Percentiles rank a stretch among this genome's conserved stretches.
Conservation (phyloP, 345 rosid species). For the Moricandia arvensis region DNA sequence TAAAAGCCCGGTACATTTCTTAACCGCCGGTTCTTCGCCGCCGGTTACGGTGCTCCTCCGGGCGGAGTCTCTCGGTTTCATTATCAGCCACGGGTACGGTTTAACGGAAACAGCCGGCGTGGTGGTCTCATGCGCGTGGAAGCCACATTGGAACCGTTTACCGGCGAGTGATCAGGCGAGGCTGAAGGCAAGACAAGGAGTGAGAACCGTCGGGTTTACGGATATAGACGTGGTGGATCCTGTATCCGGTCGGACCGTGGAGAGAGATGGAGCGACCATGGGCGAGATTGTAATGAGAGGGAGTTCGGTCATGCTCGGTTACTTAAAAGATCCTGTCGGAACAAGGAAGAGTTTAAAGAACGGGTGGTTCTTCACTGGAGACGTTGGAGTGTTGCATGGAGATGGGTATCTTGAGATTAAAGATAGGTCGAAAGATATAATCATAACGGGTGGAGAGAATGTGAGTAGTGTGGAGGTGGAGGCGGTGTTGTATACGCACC, state of each 20-base stretch:
- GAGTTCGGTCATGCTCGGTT: slow-evolving; percentile 67
- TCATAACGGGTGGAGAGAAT: slow-evolving; percentile 84
- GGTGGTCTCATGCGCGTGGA: slow-evolving; percentile 69
- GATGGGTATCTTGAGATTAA: slow-evolving; percentile 71
- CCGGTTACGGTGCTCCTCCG: slow-evolving; percentile 60
- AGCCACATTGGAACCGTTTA: slow-evolving; percentile 60
- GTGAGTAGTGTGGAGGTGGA: slow-evolving; percentile 76
- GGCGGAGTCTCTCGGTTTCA: slow-evolving; percentile 66
- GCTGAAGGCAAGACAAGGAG: slow-evolving; percentile 70
- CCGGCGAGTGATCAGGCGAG: slow-evolving; percentile 58
- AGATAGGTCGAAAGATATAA: slow-evolving; percentile 77
- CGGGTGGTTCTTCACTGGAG: slow-evolving; percentile 72
- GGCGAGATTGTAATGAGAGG: slow-evolving; percentile 74
- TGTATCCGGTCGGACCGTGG: slow-evolving; percentile 43
- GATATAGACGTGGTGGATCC: slow-evolving; percentile 56
- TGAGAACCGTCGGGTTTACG: slow-evolving; percentile 43
- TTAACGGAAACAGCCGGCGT: slow-evolving; percentile 68
- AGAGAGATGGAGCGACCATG: slow-evolving; percentile 45
- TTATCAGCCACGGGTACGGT: slow-evolving; percentile 72
- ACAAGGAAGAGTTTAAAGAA: slow-evolving; percentile 48
- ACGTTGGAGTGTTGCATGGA: slow-evolving; percentile 64
- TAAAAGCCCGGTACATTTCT: slow-evolving; percentile 48
- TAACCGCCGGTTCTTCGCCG: slow-evolving; percentile 82
- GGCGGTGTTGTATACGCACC: slow-evolving; percentile 59
- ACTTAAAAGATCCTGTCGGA: slow-evolving; percentile 57